Percentiles rank a stretch among this genome's conserved stretches.
Conservation (phyloP, 306 rosid species). For the Cicer chorassanicum region DNA sequence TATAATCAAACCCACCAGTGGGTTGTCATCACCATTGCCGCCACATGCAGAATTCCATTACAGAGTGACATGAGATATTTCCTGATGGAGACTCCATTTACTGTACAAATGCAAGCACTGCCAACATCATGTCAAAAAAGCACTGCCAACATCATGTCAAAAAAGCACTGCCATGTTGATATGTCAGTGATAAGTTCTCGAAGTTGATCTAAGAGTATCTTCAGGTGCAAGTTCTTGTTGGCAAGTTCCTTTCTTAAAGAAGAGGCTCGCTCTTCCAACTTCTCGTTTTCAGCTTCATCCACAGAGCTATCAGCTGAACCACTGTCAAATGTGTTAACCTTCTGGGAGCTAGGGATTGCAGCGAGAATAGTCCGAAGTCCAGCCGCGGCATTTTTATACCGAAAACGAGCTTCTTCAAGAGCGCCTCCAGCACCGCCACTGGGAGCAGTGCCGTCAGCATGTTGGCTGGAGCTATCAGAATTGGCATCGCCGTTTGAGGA, state of each 20-base stretch:
- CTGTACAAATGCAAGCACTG: constrained; percentile 33
- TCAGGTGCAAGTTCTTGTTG: constrained; percentile 71
- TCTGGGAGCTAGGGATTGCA: constrained; percentile 75
- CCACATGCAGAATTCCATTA: constrained; percentile 19
- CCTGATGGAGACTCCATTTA: constrained; percentile 28
- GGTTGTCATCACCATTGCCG: neutral
- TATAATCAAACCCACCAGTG: neutral
- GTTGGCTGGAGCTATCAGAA: constrained; percentile 62
- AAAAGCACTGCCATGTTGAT: constrained; percentile 94
- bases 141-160: constrained; percentile 86
- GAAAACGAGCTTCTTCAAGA: constrained; percentile 80
- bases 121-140: constrained; percentile 60
- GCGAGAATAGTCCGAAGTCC: constrained; percentile 71
- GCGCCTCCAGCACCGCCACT: constrained; percentile 68
- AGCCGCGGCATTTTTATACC: constrained; percentile 76
- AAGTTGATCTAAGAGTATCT: constrained; percentile 81
- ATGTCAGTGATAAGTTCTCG: constrained; percentile 80
- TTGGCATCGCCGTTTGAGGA: constrained; percentile 65
- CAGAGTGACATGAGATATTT: constrained; percentile 12
- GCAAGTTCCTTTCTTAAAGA: constrained; percentile 80
- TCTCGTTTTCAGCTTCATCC: constrained; percentile 73
- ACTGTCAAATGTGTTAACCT: constrained; percentile 69
- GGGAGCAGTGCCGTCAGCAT: constrained; percentile 49
- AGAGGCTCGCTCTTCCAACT: constrained; percentile 74
- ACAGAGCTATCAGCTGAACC: constrained; percentile 58